These are phyloP conservation scores for Calonectria pseudoturangicola DNA, from an alignment of 2,329 filamentous ascomycete genomes.

Conservation along the genomic window DNA sequence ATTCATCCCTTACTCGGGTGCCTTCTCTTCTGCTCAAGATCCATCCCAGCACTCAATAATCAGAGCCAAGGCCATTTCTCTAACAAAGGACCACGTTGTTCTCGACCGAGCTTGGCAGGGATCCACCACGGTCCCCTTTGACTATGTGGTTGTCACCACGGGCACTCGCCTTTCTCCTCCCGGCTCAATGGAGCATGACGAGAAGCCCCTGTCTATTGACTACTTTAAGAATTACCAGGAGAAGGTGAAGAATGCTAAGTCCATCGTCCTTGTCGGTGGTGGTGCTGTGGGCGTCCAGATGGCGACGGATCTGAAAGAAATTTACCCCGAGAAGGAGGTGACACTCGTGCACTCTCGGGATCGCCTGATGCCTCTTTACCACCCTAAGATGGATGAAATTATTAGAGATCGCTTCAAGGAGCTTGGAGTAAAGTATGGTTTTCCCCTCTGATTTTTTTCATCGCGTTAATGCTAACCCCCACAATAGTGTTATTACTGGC, in stretches of 20 bases:
- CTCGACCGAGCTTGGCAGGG: constrained; percentile 52
- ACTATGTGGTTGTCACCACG: constrained; percentile 50
- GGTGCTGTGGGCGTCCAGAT: constrained; percentile 54
- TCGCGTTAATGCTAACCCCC: neutral
- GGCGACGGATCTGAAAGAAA: constrained; percentile 52
- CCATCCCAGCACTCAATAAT: constrained; percentile 47
- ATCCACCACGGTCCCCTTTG: constrained; percentile 48
- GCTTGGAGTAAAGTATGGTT: constrained; percentile 50
- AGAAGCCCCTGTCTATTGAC: constrained; percentile 45
- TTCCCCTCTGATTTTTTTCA: neutral
- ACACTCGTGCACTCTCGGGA: constrained; percentile 52
- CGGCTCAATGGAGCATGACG: constrained; percentile 51
- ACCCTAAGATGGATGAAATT: constrained; percentile 51
- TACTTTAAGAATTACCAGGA: constrained; percentile 52
- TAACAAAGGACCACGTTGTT: constrained; percentile 47
- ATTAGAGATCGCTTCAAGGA: constrained; percentile 46
- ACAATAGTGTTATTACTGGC: constrained; percentile 47
- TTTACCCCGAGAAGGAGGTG: constrained; percentile 51
- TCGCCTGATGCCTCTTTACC: constrained; percentile 51
- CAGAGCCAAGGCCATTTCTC: constrained; percentile 42
- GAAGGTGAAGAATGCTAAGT: constrained; percentile 45
- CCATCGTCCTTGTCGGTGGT: constrained; percentile 52
- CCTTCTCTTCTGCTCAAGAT: constrained; percentile 46
- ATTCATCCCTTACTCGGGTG: constrained; percentile 68
- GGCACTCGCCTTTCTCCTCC: constrained; percentile 51